A percentile compares a stretch with the other conserved stretches of the same genome.
phyloP scores from a whole-genome alignment of 2,329 filamentous ascomycete species.

The Seiridium unicorne region DNA sequence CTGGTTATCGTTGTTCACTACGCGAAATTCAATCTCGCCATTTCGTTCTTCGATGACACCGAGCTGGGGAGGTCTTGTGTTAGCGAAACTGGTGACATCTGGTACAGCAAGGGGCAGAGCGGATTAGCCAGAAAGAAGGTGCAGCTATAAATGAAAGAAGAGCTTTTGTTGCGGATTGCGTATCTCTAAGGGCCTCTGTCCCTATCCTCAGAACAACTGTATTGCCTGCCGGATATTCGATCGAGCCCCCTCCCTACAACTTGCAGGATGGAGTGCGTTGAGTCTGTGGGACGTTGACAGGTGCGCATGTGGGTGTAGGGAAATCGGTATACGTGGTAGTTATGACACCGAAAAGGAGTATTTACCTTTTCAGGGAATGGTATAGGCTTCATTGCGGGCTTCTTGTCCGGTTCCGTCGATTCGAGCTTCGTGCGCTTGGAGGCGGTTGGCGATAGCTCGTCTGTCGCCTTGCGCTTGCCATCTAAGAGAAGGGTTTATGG shows the following conservation, averaged over 20 bases:
- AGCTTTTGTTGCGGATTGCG: no score
- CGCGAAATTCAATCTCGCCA: slow-evolving; percentile 93
- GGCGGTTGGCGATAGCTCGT: slow-evolving; percentile 62
- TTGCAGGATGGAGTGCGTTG: no score
- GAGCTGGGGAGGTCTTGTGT: slow-evolving; percentile 48
- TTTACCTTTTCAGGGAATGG: slow-evolving; percentile 85
- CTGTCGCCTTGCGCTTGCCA: slow-evolving; percentile 71
- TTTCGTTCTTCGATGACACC: slow-evolving; percentile 91
- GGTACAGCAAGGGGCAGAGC: slow-evolving; percentile 2
- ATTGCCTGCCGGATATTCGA: no score
- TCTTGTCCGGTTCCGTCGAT: slow-evolving; percentile 47
- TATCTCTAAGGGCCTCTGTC: no score
- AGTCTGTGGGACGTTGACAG: no score
- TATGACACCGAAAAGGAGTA: background rate
- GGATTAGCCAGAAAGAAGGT: no score
- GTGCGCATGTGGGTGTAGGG: no score
- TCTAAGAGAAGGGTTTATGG: slow-evolving; percentile 28
- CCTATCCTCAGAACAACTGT: no score
- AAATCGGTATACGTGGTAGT: no score
- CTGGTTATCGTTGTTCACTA: slow-evolving; percentile 93
- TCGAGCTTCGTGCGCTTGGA: slow-evolving; percentile 63
- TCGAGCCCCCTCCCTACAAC: no score
- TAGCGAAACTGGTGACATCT: slow-evolving; percentile 17
- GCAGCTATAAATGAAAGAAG: no score
- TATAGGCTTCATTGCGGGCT: slow-evolving; percentile 60